Evolutionary conservation across 495 filamentous ascomycete genomes (phyloP), one percentile per base, ranked within the genome.

Genomic region (Penicillium chermesinum): DNA sequence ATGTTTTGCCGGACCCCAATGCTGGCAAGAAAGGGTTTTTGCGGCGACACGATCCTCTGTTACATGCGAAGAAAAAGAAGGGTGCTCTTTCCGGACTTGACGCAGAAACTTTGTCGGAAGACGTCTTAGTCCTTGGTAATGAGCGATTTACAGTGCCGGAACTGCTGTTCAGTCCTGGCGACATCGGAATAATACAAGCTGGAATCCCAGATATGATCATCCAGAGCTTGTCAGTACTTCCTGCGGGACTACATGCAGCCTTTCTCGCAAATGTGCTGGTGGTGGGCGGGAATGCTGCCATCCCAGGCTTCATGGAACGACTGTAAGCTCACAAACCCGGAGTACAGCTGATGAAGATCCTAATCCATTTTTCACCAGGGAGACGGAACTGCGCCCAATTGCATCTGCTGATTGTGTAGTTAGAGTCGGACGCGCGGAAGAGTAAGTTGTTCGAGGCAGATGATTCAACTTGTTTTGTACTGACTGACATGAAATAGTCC

Each of bases 131-230:
- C 0, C 69, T 97, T 16, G 82, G 87, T 2, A 96, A 95, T 59
- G 93, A 99, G 65, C 78, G 93, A 36, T 99, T 99, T 60, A 73
- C 80, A 13, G 87, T 95, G 0, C 91, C 93, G 2, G 93, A 99
- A 64, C 73, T 96, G 17, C 72, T 97, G 14, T 97, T 97, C 62
- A 83, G 76, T 18, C 91, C 93, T 0, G 74, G 74, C 2, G 90
- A 97, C 65, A 84, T 99, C 42, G 93, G 91, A 0, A 77, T 96
- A 71, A 81, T 81, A 38, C 87, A 95, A 55, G 86, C 86, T 3
- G 93, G 93, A 2, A 71, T 97, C 2, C 81, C 86, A 1, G 86
- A 89, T 45, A 75, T 84, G 34, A 82, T 95, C 34, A 72, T 96
- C 67, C 86, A 97, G 54, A 86, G 83, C 18, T 64, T 99, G 19